These are phyloP conservation scores for Chaetomium tenue DNA, from an alignment of 495 filamentous ascomycete species.

Conservation along the genomic window DNA sequence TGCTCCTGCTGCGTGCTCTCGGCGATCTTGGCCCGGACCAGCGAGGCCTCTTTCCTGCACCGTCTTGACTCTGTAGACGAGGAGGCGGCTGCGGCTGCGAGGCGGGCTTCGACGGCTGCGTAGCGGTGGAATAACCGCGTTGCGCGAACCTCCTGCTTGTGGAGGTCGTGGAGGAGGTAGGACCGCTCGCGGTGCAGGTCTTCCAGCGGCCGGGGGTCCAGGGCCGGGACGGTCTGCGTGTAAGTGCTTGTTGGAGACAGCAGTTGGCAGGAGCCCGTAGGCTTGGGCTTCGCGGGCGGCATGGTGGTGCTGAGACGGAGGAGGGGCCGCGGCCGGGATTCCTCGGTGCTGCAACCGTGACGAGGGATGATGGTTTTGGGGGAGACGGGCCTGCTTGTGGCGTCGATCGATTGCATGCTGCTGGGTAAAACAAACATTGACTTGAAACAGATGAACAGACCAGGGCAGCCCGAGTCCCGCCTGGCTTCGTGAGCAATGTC, in stretches of 20 bases:
- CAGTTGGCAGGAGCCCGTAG: constrained; percentile 1
- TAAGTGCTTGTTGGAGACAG: constrained; percentile 12
- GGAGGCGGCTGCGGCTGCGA: constrained; percentile 10
- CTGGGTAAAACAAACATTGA: not conserved
- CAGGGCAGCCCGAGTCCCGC: not conserved
- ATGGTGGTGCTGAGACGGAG: not conserved
- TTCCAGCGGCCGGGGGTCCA: constrained; percentile 36
- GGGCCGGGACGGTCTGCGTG: constrained; percentile 16
- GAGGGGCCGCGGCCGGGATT: not conserved
- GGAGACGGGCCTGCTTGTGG: constrained; percentile 10
- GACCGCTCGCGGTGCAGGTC: constrained; percentile 42
- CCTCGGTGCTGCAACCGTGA: not conserved
- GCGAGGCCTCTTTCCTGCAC: constrained; percentile 18
- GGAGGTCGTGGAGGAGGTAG: constrained; percentile 42
- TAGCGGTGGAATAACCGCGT: constrained; percentile 35
- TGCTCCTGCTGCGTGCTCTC: constrained; percentile 44
- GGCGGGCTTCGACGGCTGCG: constrained; percentile 30
- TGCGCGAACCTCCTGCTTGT: constrained; percentile 38
- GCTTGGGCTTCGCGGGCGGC: not conserved
- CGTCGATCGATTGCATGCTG: constrained; percentile 8
- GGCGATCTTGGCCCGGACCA: constrained; percentile 30
- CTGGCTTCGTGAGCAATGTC: constrained; percentile 1
- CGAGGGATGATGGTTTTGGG: constrained; percentile 7
- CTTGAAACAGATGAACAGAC: not conserved
- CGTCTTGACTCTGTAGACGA: constrained; percentile 3